Conservation (phyloP, 345 rosid genomes). For the Geranium rotundifolium region DNA sequence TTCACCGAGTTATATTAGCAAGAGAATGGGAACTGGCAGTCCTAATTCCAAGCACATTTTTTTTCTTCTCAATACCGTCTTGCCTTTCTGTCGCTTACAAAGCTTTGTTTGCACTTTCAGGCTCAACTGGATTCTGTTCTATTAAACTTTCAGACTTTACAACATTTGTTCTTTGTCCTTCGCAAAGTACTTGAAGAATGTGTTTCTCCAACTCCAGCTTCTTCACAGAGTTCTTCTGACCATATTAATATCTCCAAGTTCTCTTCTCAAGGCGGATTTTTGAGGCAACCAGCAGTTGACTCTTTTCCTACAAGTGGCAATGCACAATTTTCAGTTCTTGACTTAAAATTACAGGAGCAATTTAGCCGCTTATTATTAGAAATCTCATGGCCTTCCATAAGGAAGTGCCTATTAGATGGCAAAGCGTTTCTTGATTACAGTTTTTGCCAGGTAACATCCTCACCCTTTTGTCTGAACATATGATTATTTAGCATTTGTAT, state of each 20-base stretch:
- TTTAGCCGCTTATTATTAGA: conserved; percentile 47
- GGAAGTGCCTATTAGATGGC: conserved; percentile 72
- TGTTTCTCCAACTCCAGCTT: conserved; percentile 24
- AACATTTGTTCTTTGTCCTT: conserved; percentile 70
- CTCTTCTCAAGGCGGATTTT: conserved; percentile 77
- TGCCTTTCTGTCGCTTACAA: neutral
- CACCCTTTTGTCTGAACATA: conserved; percentile 3
- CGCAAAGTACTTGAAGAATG: conserved; percentile 63
- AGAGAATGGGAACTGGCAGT: neutral
- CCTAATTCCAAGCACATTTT: no score
- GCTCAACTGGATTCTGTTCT: conserved; percentile 54
- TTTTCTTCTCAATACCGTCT: neutral
- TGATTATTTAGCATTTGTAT: neutral
- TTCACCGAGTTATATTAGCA: neutral
- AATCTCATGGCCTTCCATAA: conserved; percentile 53
- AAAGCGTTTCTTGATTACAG: conserved; percentile 59
- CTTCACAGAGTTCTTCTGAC: conserved; percentile 25
- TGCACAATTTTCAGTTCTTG: conserved; percentile 21
- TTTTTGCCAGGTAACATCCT: conserved; percentile 62
- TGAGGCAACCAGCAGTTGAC: conserved; percentile 49
- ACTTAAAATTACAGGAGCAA: conserved; percentile 27
- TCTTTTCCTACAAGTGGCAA: conserved; percentile 22
- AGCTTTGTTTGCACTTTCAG: conserved; percentile 29
- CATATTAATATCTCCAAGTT: conserved; percentile 16
- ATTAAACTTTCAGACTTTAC: conserved; percentile 62